A percentile compares a stretch with the other conserved stretches of the same genome.
phyloP scores from a whole-genome alignment of 2,329 filamentous ascomycete genomes.

The Hypoxylon sp. region DNA sequence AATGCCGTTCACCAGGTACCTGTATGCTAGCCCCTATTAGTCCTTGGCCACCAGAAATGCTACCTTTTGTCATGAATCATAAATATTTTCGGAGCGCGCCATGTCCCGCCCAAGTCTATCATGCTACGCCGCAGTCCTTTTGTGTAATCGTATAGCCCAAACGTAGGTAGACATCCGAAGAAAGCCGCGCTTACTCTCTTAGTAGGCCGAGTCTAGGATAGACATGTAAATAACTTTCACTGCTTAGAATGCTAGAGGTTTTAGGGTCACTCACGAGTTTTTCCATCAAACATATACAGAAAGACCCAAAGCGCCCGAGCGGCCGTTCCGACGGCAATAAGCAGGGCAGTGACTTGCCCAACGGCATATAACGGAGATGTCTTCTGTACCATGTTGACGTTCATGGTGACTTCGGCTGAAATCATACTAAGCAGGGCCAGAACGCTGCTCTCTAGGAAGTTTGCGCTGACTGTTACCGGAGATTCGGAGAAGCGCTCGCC shows the following conservation, averaged over 20 bases:
- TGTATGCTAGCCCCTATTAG: neutral
- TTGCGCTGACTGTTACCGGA: conserved; percentile 21
- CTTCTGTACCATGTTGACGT: conserved; percentile 27
- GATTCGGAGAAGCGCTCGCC: conserved; percentile 25
- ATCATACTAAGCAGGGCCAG: conserved; percentile 32
- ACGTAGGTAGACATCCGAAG: neutral
- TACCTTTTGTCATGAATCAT: neutral
- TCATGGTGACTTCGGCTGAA: conserved; percentile 29
- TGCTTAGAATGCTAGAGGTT: no score
- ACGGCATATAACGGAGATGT: conserved; percentile 21
- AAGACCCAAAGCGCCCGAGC: conserved; percentile 29
- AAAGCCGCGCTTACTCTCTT: neutral
- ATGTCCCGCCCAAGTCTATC: neutral
- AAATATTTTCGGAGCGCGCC: neutral
- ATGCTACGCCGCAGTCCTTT: neutral
- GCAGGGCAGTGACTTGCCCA: conserved; percentile 28
- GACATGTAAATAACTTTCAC: neutral
- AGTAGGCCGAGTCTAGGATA: conserved; percentile 16
- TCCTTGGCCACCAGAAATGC: neutral
- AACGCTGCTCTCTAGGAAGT: conserved; percentile 29
- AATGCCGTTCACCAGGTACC: no score
- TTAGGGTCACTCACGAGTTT: conserved; percentile 15
- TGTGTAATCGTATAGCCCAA: neutral
- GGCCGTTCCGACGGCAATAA: conserved; percentile 24
- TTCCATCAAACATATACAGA: conserved; percentile 19